phyloP scores from a whole-genome alignment of 2,329 filamentous ascomycete species.

The Bisporella sp. region DNA sequence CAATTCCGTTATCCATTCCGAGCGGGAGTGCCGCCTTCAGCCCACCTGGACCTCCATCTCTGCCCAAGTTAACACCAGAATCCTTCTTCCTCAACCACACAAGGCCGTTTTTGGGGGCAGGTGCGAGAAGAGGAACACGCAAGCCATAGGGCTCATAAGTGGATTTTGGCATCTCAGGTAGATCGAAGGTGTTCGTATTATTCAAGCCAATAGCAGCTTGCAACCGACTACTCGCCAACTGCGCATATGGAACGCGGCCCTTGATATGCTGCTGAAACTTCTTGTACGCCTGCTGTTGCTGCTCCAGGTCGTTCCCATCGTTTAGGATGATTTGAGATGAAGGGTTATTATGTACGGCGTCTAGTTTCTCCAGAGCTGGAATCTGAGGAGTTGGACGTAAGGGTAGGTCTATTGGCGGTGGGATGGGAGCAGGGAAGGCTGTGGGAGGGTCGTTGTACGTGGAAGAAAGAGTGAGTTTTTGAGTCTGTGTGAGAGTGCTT shows the following conservation, averaged over 20 bases:
- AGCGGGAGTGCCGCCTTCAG: neutral
- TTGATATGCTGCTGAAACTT: slow-evolving; percentile 7
- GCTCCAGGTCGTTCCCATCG: neutral
- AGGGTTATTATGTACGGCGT: neutral
- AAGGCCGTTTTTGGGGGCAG: too few species aligned
- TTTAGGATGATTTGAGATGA: neutral
- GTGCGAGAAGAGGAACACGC: too few species aligned
- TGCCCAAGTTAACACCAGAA: neutral
- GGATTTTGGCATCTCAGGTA: slow-evolving; percentile 1
- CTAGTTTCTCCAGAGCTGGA: neutral
- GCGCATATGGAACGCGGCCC: slow-evolving; percentile 11
- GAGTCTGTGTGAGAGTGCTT: neutral
- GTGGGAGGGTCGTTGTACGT: neutral
- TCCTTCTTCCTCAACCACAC: neutral
- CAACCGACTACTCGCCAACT: slow-evolving; percentile 9
- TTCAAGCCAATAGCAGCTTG: slow-evolving; percentile 17
- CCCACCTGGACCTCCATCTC: neutral
- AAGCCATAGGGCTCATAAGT: neutral
- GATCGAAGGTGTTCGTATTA: slow-evolving; percentile 15
- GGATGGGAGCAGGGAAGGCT: neutral
- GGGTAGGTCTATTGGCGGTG: neutral
- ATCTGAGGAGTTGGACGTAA: neutral
- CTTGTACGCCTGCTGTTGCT: neutral
- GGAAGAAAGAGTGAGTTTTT: neutral
- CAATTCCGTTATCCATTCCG: slow-evolving; percentile 6